A percentile compares a stretch with the other conserved stretches of the same genome.
These are phyloP conservation scores for Tardiomyces depauwii DNA, from an alignment of 1,139 yeast genomes.

Conservation along the genomic window DNA sequence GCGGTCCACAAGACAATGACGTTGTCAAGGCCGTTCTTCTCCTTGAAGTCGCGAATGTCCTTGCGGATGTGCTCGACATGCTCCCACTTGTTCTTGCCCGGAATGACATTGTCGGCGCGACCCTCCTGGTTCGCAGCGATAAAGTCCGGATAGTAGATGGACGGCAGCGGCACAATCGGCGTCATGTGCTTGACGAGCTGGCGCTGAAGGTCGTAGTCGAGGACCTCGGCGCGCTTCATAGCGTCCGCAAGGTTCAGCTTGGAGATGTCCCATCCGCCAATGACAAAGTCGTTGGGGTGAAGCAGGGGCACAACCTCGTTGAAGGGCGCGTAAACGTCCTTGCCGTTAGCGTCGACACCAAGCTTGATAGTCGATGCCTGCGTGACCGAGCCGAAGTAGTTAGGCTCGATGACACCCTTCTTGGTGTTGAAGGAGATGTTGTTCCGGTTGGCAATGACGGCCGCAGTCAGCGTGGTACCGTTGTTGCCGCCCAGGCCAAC, in stretches of 20 bases:
- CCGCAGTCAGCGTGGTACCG: constrained; percentile 83
- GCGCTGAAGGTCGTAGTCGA: constrained; percentile 75
- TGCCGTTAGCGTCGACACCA: constrained; percentile 73
- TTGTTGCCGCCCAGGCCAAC: constrained; percentile 97
- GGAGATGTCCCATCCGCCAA: constrained; percentile 94
- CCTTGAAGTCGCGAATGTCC: constrained; percentile 75
- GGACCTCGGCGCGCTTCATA: constrained; percentile 75
- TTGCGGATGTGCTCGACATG: constrained; percentile 81
- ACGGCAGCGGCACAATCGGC: constrained; percentile 60
- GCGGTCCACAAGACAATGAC: constrained; percentile 95
- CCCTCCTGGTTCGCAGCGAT: constrained; percentile 91
- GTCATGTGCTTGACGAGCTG: constrained; percentile 60
- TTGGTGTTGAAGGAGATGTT: constrained; percentile 71
- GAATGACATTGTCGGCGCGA: constrained; percentile 81
- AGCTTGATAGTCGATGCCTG: constrained; percentile 85
- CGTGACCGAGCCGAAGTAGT: constrained; percentile 93
- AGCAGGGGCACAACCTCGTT: constrained; percentile 81
- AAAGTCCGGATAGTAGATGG: constrained; percentile 91
- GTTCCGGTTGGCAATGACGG: constrained; percentile 77
- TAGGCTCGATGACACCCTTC: constrained; percentile 69
- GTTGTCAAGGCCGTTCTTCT: constrained; percentile 62
- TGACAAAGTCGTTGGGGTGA: constrained; percentile 79
- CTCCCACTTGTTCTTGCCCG: constrained; percentile 62
- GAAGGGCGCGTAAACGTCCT: constrained; percentile 89
- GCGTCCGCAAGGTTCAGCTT: constrained; percentile 62